Conservation (phyloP, 768 basidiomycete species). For the Cyclocybe cylindracea region DNA sequence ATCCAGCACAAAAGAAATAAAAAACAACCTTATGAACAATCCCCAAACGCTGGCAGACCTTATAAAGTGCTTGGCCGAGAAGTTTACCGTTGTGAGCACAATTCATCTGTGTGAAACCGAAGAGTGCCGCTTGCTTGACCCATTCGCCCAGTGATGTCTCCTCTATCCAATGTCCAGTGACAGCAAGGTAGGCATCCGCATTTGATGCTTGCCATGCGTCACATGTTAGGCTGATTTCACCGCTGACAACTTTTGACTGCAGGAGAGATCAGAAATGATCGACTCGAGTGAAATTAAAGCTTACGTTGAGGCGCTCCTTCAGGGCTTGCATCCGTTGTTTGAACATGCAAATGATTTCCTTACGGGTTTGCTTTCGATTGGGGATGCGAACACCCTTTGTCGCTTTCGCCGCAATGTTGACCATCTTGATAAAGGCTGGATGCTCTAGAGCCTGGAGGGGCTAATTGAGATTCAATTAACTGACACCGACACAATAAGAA, state of each 20-base stretch:
- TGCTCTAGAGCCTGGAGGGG: no score
- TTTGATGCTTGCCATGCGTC: conserved; percentile 44
- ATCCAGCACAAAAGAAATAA: no score
- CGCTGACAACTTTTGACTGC: no score
- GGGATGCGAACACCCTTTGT: conserved; percentile 30
- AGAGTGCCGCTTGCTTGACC: conserved; percentile 28
- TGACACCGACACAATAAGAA: no score
- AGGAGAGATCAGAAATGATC: no score
- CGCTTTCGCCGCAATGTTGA: conserved; percentile 31
- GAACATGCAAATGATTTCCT: conserved; percentile 30
- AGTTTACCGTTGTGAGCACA: no score
- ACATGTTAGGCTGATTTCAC: conserved; percentile 38
- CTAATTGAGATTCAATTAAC: no score
- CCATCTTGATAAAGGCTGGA: no score
- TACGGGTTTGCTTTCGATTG: conserved; percentile 16
- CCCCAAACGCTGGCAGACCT: conserved; percentile 24
- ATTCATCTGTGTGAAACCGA: conserved; percentile 39
- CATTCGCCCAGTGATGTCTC: conserved; percentile 24
- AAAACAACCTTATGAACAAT: conserved; percentile 34
- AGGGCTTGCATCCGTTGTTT: conserved; percentile 5
- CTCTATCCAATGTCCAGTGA: conserved; percentile 40
- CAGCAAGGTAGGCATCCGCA: conserved; percentile 36
- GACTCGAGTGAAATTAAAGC: no score
- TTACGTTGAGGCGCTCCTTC: neutral
- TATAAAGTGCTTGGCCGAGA: conserved; percentile 41